phyloP scores from a whole-genome alignment of 352 stramenopile genomes.

The Phytophthora hybrid region DNA sequence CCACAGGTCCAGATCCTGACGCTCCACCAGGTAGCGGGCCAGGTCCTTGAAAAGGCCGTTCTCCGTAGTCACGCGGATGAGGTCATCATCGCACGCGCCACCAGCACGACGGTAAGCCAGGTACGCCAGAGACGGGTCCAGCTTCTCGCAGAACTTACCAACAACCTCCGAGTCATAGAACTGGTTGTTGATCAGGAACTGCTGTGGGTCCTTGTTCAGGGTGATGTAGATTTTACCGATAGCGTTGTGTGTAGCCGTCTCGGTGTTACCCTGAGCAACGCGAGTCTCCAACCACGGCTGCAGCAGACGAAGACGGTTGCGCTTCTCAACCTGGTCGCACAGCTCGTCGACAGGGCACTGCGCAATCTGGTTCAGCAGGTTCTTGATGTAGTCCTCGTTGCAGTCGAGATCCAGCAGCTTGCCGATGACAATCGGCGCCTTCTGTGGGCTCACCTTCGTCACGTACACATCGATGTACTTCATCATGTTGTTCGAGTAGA shows the following conservation, averaged over 20 bases:
- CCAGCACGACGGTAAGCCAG: slow-evolving; percentile 99
- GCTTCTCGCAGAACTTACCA: slow-evolving; percentile 99
- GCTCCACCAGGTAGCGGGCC: slow-evolving; percentile 99
- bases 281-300: slow-evolving; percentile 99
- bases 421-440: slow-evolving; percentile 98
- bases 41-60: slow-evolving; percentile 99
- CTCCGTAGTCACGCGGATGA: slow-evolving; percentile 99
- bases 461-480: slow-evolving; percentile 99
- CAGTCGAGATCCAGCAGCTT: slow-evolving; percentile 98
- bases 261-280: slow-evolving; percentile 98
- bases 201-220: slow-evolving; percentile 99
- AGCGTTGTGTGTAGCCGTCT: slow-evolving; percentile 99
- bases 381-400: slow-evolving; percentile 99
- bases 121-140: slow-evolving; percentile 99
- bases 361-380: slow-evolving; percentile 98
- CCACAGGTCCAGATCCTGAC: slow-evolving; percentile 99
- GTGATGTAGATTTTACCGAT: slow-evolving; percentile 99
- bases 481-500: slow-evolving; percentile 99
- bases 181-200: slow-evolving; percentile 99
- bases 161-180: slow-evolving; percentile 99
- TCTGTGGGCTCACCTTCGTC: slow-evolving; percentile 97
- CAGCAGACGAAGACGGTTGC: slow-evolving; percentile 98
- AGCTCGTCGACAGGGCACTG: slow-evolving; percentile 97
- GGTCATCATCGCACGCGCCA: slow-evolving; percentile 98
- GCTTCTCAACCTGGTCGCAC: slow-evolving; percentile 98